A percentile compares a stretch with the other conserved stretches of the same genome.
Evolutionary conservation across 2,329 filamentous ascomycete species (phyloP).

Genomic region (Monosporascus cannonballus): DNA sequence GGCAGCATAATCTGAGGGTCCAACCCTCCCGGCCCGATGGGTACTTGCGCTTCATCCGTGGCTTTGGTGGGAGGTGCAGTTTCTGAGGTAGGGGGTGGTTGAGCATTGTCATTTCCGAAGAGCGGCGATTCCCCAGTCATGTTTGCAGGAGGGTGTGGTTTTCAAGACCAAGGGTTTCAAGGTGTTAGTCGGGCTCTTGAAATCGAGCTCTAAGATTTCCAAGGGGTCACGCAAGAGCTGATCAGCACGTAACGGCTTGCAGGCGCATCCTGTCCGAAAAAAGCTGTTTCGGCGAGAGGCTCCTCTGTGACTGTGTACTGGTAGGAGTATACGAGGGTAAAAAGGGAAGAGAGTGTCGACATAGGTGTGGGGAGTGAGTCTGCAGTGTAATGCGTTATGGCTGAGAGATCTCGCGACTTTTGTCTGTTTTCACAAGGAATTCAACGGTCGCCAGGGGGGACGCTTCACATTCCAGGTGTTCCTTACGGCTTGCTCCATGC

Average conservation of each 20-base stretch:
- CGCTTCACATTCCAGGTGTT: conserved; percentile 18
- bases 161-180: not conserved
- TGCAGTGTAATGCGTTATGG: not conserved
- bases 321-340: conserved; percentile 6
- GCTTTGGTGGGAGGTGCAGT: too few relatives aligned
- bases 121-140: not conserved
- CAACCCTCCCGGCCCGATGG: conserved; percentile 20
- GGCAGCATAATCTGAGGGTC: conserved; percentile 30
- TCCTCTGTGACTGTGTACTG: not conserved
- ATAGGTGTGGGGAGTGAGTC: conserved; percentile 4
- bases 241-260: not conserved
- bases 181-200: not conserved
- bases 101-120: not conserved
- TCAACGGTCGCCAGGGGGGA: conserved; percentile 8
- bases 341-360: conserved; percentile 2
- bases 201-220: too few relatives aligned
- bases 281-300: not conserved
- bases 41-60: not conserved
- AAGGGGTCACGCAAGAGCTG: not conserved
- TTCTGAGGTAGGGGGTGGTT: not conserved
- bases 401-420: conserved; percentile 8
- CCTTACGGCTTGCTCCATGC: conserved; percentile 9
- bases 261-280: not conserved
- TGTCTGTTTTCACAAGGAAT: conserved; percentile 17
- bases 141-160: not conserved